These are phyloP conservation scores for Phytophthora pluvialis DNA, from an alignment of 352 stramenopile species.

Conservation along the genomic window DNA sequence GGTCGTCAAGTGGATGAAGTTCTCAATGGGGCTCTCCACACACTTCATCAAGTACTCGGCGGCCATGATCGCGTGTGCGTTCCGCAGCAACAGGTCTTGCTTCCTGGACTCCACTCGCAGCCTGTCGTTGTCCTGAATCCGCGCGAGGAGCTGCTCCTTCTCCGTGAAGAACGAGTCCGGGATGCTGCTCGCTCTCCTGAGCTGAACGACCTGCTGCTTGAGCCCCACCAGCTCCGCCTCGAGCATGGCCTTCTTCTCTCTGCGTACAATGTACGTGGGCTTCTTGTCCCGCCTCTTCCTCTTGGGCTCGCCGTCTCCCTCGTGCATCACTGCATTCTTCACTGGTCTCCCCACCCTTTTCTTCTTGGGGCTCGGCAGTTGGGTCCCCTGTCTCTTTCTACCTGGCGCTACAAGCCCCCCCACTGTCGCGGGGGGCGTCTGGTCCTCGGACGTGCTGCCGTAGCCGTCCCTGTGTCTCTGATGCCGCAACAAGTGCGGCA, in stretches of 20 bases:
- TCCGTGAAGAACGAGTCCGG: constrained; percentile 40
- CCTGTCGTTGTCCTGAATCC: constrained; percentile 40
- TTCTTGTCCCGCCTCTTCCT: constrained; percentile 41
- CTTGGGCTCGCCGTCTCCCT: constrained; percentile 14
- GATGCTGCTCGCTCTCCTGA: constrained; percentile 40
- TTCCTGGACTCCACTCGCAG: constrained; percentile 46
- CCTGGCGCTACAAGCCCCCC: constrained; percentile 3
- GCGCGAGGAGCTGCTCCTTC: constrained; percentile 28
- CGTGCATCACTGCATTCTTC: constrained; percentile 3
- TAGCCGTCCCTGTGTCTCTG: constrained; percentile 7
- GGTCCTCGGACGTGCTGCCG: constrained; percentile 25
- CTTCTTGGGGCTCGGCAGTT: constrained; percentile 15
- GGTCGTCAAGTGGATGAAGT: constrained; percentile 47
- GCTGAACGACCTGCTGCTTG: constrained; percentile 34
- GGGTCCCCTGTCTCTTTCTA: constrained; percentile 12
- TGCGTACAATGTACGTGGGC: constrained; percentile 46
- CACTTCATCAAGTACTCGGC: constrained; percentile 48
- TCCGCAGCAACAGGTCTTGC: constrained; percentile 50
- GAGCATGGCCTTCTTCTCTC: constrained; percentile 58
- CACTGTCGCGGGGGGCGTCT: background rate
- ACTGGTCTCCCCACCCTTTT: constrained; percentile 11
- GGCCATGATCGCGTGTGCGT: constrained; percentile 43
- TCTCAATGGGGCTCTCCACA: constrained; percentile 42
- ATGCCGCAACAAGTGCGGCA: background rate
- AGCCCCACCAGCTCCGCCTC: constrained; percentile 41